A percentile compares a stretch with the other conserved stretches of the same genome.
phyloP scores from a whole-genome alignment of 768 basidiomycete genomes.

The Mycena rosella region DNA sequence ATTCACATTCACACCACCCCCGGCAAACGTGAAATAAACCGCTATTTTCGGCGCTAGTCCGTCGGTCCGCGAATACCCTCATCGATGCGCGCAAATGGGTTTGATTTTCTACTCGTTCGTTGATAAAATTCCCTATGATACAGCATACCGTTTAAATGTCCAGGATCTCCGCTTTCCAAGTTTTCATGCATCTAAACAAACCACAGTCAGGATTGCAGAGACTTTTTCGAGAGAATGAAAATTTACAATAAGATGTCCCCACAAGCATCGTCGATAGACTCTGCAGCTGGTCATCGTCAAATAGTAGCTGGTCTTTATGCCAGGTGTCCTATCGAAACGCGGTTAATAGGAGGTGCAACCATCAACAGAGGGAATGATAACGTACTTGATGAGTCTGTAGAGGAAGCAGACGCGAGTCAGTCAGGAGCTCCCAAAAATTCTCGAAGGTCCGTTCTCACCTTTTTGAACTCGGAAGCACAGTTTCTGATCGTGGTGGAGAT shows the following conservation, averaged over 20 bases:
- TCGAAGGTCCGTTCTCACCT: slow-evolving; percentile 58
- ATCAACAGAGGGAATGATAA: slow-evolving; percentile 32
- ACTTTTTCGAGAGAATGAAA: slow-evolving; percentile 12
- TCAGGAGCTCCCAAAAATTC: slow-evolving; percentile 20
- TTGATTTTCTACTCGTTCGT: no score
- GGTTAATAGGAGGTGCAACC: slow-evolving; percentile 26
- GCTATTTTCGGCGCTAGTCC: slow-evolving; percentile 24
- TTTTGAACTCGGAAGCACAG: slow-evolving; percentile 88
- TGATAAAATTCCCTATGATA: no score
- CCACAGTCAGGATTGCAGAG: slow-evolving; percentile 1
- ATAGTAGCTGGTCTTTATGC: slow-evolving; percentile 89
- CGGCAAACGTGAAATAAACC: slow-evolving; percentile 29
- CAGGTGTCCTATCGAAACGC: slow-evolving; percentile 78
- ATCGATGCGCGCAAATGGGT: slow-evolving; percentile 9
- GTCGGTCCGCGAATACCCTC: neutral
- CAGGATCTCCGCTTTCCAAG: neutral
- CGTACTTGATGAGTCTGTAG: slow-evolving; percentile 73
- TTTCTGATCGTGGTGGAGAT: slow-evolving; percentile 92
- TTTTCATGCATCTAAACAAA: slow-evolving; percentile 31
- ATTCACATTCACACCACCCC: slow-evolving; percentile 33
- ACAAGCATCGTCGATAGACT: slow-evolving; percentile 90
- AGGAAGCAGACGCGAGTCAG: slow-evolving; percentile 33
- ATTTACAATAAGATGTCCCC: slow-evolving; percentile 89
- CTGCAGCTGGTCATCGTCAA: slow-evolving; percentile 92
- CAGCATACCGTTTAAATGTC: slow-evolving; percentile 19